Conservation (phyloP, 176 grass and related monocot species). For the Phoenix roebelenii region DNA sequence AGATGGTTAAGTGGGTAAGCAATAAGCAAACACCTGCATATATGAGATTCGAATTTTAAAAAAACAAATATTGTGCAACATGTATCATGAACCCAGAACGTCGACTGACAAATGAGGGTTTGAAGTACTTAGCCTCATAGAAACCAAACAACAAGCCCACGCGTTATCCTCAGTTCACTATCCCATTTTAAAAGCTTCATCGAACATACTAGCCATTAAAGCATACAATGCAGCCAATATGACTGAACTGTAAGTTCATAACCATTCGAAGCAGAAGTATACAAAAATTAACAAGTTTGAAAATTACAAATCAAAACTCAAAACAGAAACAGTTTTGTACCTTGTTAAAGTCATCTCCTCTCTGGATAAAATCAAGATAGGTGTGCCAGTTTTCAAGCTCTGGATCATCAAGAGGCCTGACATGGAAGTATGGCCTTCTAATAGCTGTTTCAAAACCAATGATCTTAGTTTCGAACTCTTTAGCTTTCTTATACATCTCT, state of each 20-base stretch:
- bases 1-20: constrained; percentile 99
- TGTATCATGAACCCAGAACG: constrained; percentile 94
- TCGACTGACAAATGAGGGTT: constrained; percentile 99
- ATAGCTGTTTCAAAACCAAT: constrained; percentile 87
- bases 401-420: constrained; percentile 91
- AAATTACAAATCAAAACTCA: constrained; percentile 9
- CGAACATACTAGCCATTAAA: constrained; percentile 86
- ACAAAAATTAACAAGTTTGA: constrained; percentile 41
- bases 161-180: constrained; percentile 97
- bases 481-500: constrained; percentile 94
- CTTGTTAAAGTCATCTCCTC: constrained; percentile 92
- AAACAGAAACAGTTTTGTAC: constrained; percentile 42
- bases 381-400: constrained; percentile 99
- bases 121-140: constrained; percentile 99
- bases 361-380: constrained; percentile 94
- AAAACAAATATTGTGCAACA: constrained; percentile 64
- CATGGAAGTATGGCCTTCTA: constrained; percentile 99
- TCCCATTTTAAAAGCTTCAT: constrained; percentile 90
- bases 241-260: constrained; percentile 88
- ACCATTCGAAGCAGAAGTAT: constrained; percentile 40
- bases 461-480: constrained; percentile 95
- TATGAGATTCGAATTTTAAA: constrained; percentile 99
- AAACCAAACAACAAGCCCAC: constrained; percentile 86
- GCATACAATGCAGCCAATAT: constrained; percentile 84
- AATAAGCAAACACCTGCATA: constrained; percentile 99